Evolutionary conservation across 345 rosid species (phyloP).

Genomic region (Citrus mangshanensis): DNA sequence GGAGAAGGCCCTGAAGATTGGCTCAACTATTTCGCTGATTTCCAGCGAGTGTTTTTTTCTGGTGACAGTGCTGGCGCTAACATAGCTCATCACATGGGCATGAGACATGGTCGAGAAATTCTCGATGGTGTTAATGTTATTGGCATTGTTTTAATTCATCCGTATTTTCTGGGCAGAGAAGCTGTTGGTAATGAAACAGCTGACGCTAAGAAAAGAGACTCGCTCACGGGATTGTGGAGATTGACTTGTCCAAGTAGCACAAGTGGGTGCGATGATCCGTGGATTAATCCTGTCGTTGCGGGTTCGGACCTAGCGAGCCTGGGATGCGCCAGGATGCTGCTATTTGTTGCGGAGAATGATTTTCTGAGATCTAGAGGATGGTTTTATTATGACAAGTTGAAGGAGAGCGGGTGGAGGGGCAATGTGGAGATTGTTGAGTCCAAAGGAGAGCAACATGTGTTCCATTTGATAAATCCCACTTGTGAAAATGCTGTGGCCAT

Average conservation of each 20-base stretch:
- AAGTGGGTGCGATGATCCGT: slow-evolving; percentile 45
- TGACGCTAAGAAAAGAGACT: not conserved
- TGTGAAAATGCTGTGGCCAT: no score
- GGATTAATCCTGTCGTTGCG: slow-evolving; percentile 29
- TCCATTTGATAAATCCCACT: not conserved
- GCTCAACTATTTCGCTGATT: no score
- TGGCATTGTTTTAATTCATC: slow-evolving; percentile 26
- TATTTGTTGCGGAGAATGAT: slow-evolving; percentile 46
- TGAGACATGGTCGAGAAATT: not conserved
- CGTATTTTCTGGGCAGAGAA: slow-evolving; percentile 29
- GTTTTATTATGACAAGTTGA: slow-evolving; percentile 30
- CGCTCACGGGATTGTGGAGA: slow-evolving; percentile 12
- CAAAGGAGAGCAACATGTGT: slow-evolving; percentile 40
- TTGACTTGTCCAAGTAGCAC: slow-evolving; percentile 28
- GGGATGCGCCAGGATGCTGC: slow-evolving; percentile 32
- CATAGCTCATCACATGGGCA: no score
- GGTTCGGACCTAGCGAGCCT: slow-evolving; percentile 35
- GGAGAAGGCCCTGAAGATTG: no score
- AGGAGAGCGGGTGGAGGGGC: slow-evolving; percentile 45
- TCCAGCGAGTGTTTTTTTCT: no score
- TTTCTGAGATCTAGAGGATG: slow-evolving; percentile 31
- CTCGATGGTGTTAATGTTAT: not conserved
- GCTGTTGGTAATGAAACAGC: slow-evolving; percentile 14
- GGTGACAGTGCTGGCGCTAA: no score
- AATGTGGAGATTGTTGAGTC: slow-evolving; percentile 34